A percentile compares a stretch with the other conserved stretches of the same genome.
phyloP scores from a whole-genome alignment of 257 asterid genomes.

The Petrea volubilis region DNA sequence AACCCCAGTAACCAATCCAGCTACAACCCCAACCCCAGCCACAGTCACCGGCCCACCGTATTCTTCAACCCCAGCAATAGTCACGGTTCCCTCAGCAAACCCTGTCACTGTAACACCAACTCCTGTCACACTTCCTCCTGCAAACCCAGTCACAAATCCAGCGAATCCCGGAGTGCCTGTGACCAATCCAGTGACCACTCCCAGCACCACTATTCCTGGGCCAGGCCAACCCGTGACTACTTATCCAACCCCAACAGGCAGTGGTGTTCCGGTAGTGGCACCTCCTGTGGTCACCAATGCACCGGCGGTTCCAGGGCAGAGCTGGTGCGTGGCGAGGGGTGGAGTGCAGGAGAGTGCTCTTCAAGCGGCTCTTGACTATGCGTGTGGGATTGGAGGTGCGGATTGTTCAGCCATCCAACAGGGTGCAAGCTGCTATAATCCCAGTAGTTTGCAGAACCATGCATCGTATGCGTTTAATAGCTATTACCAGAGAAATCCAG shows the following conservation, averaged over 20 bases:
- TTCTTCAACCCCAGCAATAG: slow-evolving; percentile 28
- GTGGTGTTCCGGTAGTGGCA: slow-evolving; percentile 35
- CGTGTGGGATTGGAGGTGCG: slow-evolving; percentile 88
- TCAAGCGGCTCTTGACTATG: slow-evolving; percentile 83
- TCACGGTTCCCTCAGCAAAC: slow-evolving; percentile 39
- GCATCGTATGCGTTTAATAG: slow-evolving; percentile 88
- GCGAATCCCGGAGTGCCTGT: slow-evolving; percentile 36
- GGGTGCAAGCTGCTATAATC: slow-evolving; percentile 69
- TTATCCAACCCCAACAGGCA: slow-evolving; percentile 34
- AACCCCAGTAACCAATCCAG: slow-evolving; percentile 32
- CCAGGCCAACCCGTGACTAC: slow-evolving; percentile 35
- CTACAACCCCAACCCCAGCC: slow-evolving; percentile 20
- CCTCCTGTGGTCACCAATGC: slow-evolving; percentile 44
- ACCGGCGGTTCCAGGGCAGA: slow-evolving; percentile 59
- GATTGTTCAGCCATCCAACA: slow-evolving; percentile 82
- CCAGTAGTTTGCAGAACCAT: slow-evolving; percentile 61
- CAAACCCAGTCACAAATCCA: slow-evolving; percentile 40
- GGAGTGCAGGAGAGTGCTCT: slow-evolving; percentile 52
- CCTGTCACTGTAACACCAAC: slow-evolving; percentile 40
- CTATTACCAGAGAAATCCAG: slow-evolving; percentile 82
- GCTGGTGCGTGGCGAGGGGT: slow-evolving; percentile 86
- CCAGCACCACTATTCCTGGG: slow-evolving; percentile 34
- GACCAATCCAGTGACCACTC: slow-evolving; percentile 51
- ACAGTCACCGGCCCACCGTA: slow-evolving; percentile 47
- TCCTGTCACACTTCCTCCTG: slow-evolving; percentile 41